Evolutionary conservation across 371 early-diverging fungal species (phyloP), one percentile per base, ranked within the genome.

Genomic region (Rhizopus arrhizus): DNA sequence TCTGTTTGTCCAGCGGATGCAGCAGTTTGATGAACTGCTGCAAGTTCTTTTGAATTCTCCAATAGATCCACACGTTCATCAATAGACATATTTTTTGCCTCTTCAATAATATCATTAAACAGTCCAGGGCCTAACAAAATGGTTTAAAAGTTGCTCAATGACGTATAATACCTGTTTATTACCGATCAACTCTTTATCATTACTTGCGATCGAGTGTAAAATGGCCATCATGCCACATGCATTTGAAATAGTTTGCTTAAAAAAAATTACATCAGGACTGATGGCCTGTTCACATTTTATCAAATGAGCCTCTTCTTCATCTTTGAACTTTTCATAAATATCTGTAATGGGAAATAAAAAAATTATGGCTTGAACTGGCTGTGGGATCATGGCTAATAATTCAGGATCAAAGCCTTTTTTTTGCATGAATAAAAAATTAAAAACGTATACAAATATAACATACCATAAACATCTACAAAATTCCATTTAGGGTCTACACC

Each of bases 191-290:
- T 57, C 57, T 28, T 80, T 59, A 31, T 67, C 78, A 63, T 81
- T 88, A 65, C 85, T 91, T 41, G 83, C 85, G 22, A 92, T 64
- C 0, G 90, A 83, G 62, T 91, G 94, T 32, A 93, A 66, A 5
- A 93, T 76, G 0, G 89, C 93, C 73, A 92, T 91, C 49, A 93
- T 91, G 28, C 94, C 94, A 63, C 98, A 97, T 2, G 97, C 96
- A 69, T 97, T 96, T 46, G 78, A 70, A 47, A 96, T 96, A 2
- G 95, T 95, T 73, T 97, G 96, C 31, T 82, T 83, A 58, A 89
- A 87, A 61, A 91, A 96, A 46, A 89, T 81, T 6, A 93, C 65
- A 28, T 89, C 71, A 31, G 82, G 80, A 52, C 82, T 83, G 54
- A 74, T 76, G n/a, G 55, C 68, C 53, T 83, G 86, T 43, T 87